These are phyloP conservation scores for Alternaria ventricosa DNA, from an alignment of 2,329 filamentous ascomycete genomes.

Conservation along the genomic window DNA sequence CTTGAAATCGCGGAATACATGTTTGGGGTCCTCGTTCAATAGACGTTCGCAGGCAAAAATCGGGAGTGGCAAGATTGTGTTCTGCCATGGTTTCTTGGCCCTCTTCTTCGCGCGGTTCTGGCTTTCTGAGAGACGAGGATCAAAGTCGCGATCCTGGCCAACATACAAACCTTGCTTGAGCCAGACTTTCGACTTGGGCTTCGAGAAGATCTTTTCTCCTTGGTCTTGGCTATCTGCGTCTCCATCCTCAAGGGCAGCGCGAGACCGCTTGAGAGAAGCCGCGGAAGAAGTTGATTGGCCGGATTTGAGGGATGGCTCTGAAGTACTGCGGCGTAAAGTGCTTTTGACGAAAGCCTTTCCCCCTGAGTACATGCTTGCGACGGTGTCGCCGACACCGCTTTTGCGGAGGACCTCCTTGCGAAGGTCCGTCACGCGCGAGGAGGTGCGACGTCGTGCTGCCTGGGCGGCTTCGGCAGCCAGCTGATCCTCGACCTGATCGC, in stretches of 20 bases:
- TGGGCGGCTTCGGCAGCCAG: conserved; percentile 42
- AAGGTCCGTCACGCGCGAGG: conserved; percentile 41
- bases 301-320: conserved; percentile 31
- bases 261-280: conserved; percentile 31
- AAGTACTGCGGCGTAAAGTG: conserved; percentile 35
- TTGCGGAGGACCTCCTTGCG: conserved; percentile 44
- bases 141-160: conserved; percentile 67
- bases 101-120: conserved; percentile 49
- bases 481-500: conserved; percentile 40
- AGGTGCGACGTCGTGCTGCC: conserved; percentile 41
- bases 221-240: conserved; percentile 18
- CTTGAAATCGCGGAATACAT: conserved; percentile 74
- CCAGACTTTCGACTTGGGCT: conserved; percentile 72
- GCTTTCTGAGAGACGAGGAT: conserved; percentile 56
- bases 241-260: conserved; percentile 26
- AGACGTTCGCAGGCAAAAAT: conserved; percentile 78
- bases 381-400: conserved; percentile 34
- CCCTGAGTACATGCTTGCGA: conserved; percentile 43
- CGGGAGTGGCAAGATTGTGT: conserved; percentile 72
- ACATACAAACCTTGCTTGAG: conserved; percentile 84
- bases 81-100: conserved; percentile 52
- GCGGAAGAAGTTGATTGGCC: conserved; percentile 16
- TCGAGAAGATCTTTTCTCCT: conserved; percentile 29
- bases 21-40: conserved; percentile 63
- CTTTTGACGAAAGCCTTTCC: conserved; percentile 45